Conservation (phyloP, 2,329 filamentous ascomycete species). For the Aureobasidium mangrovei region DNA sequence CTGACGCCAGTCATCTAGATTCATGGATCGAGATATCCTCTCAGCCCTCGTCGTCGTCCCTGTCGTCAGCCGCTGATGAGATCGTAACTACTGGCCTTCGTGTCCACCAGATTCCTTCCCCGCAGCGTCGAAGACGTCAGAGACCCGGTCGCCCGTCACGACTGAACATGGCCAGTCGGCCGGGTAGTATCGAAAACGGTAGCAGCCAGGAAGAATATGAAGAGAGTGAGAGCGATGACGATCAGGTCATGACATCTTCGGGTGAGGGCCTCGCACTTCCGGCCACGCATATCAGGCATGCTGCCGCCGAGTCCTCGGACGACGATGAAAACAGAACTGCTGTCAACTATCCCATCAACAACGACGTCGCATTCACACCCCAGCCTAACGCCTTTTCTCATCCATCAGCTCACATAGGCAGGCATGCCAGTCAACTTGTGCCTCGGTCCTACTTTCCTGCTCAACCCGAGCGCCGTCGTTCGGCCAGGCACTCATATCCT, state of each 20-base stretch:
- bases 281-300: slow-evolving; percentile 2
- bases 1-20: slow-evolving; percentile 47
- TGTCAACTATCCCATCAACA: slow-evolving; percentile 52
- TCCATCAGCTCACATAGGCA: slow-evolving; percentile 47
- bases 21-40: slow-evolving; percentile 95
- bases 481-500: slow-evolving; percentile 30
- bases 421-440: slow-evolving; percentile 41
- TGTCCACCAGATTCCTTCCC: slow-evolving; percentile 57
- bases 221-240: slow-evolving; percentile 84
- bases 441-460: slow-evolving; percentile 37
- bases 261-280: slow-evolving; percentile 41
- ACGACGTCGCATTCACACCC: slow-evolving; percentile 58
- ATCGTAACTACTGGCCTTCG: slow-evolving; percentile 83
- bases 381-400: slow-evolving; percentile 91
- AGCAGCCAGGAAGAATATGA: slow-evolving; percentile 94
- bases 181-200: slow-evolving; percentile 36
- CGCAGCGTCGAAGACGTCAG: slow-evolving; percentile 46
- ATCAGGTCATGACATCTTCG: slow-evolving; percentile 57
- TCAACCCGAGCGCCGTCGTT: slow-evolving; percentile 23
- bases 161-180: slow-evolving; percentile 34
- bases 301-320: slow-evolving; percentile 30
- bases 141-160: slow-evolving; percentile 34
- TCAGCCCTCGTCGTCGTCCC: slow-evolving; percentile 84
- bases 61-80: slow-evolving; percentile 77
- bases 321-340: slow-evolving; percentile 67